Base-by-base conservation (phyloP, 2,329 filamentous ascomycete species). In the Sporothrix curviconia region DNA sequence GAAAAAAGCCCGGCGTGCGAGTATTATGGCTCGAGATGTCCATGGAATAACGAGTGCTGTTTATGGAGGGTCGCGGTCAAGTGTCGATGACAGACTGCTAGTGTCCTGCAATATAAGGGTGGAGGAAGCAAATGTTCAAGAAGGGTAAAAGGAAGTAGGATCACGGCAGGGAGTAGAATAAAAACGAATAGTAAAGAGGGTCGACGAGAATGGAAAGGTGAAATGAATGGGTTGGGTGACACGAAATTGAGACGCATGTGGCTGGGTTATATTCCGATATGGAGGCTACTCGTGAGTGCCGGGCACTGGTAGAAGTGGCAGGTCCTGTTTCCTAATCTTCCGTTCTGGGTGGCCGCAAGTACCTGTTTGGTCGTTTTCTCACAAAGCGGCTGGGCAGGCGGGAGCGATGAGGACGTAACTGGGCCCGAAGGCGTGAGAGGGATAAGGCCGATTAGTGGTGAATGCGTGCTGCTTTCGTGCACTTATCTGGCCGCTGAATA, bases 31-130 rank as follows among this genome's bases (percentile, higher is more conserved):
- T 42, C 24, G 57, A 51, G 49, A 58, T 57, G 61, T 65, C 63
- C 63, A 65, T 65, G 59, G 61, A 59, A 61, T 42, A 34, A 44
- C 22, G n/a, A 22, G 7, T n/a, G 25, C 25, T 24, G 37, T 36
- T 24, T n/a, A 30, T 30, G n/a, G 25, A 46, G 15, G 15, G 36
- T 30, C 19, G 17, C 14, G 8, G 19, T 50, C 4, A 30, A 17
- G 37, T 51, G 34, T 32, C 17, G 17, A 43, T 24, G 11, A 43
- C 37, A 11, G n/a, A 34, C 8, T 28, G n/a, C 4, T 25, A n/a
- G 22, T 42, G 8, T 9, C 30, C 15, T 24, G 22, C 14, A 39
- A 24, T 42, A 24, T 19, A 22, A 36, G 36, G n/a, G 24, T 4
- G 11, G 36, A 40, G 36, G n/a, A 54, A 37, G 34, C 7, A 36